A percentile compares a stretch with the other conserved stretches of the same genome.
Evolutionary conservation across 169 alveolate species (phyloP).

Genomic region (Eimeria brunetti): DNA sequence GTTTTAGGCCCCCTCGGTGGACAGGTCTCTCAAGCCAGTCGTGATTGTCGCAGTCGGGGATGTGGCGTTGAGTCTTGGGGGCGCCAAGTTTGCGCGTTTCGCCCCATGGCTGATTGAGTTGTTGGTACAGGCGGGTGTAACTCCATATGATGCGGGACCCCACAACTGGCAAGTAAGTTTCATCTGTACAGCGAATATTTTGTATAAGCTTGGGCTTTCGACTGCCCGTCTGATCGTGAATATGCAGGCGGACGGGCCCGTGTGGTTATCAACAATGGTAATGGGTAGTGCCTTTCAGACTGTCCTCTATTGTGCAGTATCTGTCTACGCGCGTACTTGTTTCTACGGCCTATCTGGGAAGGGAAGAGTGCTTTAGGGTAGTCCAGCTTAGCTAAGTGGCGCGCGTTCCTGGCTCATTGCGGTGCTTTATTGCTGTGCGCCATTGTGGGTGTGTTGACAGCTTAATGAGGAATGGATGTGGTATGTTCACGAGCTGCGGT

Average conservation of each 20-base stretch:
- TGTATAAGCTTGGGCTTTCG: no score
- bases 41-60: conserved; percentile 94
- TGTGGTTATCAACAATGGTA: not conserved
- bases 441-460: conserved; percentile 66
- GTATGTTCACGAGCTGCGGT: conserved; percentile 93
- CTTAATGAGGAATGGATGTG: conserved; percentile 95
- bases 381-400: not conserved
- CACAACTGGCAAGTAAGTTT: conserved; percentile 78
- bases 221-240: not conserved
- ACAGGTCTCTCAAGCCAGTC: conserved; percentile 91
- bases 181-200: no score
- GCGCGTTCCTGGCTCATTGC: not conserved
- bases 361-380: not conserved
- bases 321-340: not conserved
- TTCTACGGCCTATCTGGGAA: not conserved
- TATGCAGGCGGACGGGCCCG: not conserved
- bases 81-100: conserved; percentile 86
- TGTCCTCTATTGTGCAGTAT: not conserved
- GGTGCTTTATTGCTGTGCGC: not conserved
- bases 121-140: conserved; percentile 92
- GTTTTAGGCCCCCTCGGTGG: conserved; percentile 88
- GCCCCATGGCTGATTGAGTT: conserved; percentile 88
- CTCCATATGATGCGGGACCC: conserved; percentile 92
- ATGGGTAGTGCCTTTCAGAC: not conserved
- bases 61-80: conserved; percentile 92